phyloP scores from a whole-genome alignment of 768 basidiomycete species.

The Candolleomyces efflorescens region DNA sequence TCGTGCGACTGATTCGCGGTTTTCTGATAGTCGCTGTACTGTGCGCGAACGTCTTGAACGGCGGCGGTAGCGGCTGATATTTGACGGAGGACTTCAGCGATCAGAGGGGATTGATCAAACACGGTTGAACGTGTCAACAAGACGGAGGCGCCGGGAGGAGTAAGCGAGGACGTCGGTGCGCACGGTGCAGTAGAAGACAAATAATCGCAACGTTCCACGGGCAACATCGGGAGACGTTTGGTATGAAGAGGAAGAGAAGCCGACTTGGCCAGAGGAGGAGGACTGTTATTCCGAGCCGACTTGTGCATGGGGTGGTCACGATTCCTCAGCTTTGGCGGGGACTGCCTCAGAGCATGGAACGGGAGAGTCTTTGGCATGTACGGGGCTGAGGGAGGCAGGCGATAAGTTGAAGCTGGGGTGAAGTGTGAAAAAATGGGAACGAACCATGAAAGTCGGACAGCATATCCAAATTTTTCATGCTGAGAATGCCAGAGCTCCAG shows the following conservation, averaged over 20 bases:
- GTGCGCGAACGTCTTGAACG: constrained; percentile 63
- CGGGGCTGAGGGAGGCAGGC: constrained; percentile 24
- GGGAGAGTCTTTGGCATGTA: constrained; percentile 47
- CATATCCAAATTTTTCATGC: constrained; percentile 69
- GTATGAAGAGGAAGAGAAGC: constrained; percentile 75
- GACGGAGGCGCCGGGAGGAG: background rate
- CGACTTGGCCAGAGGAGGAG: constrained; percentile 82
- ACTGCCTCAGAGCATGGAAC: constrained; percentile 38
- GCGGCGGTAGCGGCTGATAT: constrained; percentile 59
- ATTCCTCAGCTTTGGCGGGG: constrained; percentile 55
- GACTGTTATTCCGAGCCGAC: constrained; percentile 50
- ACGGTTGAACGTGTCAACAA: constrained; percentile 33
- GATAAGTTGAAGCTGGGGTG: background rate
- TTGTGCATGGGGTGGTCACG: constrained; percentile 49
- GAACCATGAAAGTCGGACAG: constrained; percentile 65
- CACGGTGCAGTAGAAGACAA: constrained; percentile 22
- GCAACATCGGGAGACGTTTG: constrained; percentile 35
- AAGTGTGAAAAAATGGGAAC: constrained; percentile 14
- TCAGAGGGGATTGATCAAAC: constrained; percentile 63
- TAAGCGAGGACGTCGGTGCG: constrained; percentile 19
- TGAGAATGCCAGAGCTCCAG: constrained; percentile 74
- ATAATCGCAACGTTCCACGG: constrained; percentile 24
- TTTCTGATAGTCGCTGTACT: constrained; percentile 59
- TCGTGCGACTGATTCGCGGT: constrained; percentile 56
- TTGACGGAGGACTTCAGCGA: constrained; percentile 72